Base-by-base conservation (phyloP, 202 grass and related monocot genomes). In the Bolboschoenoplectus hybrid region DNA sequence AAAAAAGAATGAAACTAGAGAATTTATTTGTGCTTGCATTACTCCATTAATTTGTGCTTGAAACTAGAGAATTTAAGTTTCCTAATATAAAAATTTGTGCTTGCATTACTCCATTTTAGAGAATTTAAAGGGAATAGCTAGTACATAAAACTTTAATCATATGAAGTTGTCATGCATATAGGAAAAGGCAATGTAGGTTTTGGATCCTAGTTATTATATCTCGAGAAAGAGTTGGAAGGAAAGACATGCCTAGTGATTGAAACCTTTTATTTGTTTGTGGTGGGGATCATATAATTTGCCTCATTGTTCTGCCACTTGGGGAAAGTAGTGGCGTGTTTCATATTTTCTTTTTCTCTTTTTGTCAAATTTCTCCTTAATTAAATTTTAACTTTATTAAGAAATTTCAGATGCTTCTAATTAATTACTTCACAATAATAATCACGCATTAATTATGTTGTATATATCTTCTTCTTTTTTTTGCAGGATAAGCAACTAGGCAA, bases 291-390 rank as follows among this genome's bases (percentile, higher is more conserved):
- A 26, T 26, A 26, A 26, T 53, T 68, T 50, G 61, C 80, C 62
- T 67, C 17, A 13, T 66, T 66, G 60, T 39, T n/a, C 62, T 83
- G 41, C 62, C 81, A 83, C 81, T 83, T 68, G 60, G 43, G 63
- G 43, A 83, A 83, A 83, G 63, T 76, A 76, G 50, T 76, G 73
- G 3, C 32, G 73, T 76, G 73, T 36, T 76, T 76, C 73, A 53
- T 76, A 11, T 55, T 76, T 76, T 76, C 47, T 36, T 76, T 66
- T 38, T 36, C 32, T 38, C 50, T 77, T 55, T 56, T 52, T 4
- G 46, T 76, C 20, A 75, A 75, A 75, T 75, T 5, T 76, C n/a
- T 74, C n/a, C n/a, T 50, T 26, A 26, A 26, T 26, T 26, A 11
- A 17, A 19, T 16, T 55, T 76, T 53, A 52, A 76, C 73, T 76